These are phyloP conservation scores for Thymus mandschuricus DNA, from an alignment of 257 asterid genomes.

Conservation along the genomic window DNA sequence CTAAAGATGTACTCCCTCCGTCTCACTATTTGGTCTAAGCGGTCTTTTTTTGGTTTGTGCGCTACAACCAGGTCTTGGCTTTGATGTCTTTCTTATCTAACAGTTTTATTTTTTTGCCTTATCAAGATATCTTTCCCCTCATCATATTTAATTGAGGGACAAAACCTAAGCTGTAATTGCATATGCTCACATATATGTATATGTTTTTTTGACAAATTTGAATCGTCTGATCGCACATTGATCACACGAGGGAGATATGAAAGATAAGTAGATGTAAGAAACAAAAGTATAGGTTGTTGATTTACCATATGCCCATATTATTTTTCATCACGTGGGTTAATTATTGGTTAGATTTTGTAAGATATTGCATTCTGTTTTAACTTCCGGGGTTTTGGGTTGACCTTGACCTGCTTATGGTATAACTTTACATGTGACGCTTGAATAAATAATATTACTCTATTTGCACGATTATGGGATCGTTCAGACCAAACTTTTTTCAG, in stretches of 20 bases:
- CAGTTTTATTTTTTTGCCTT: background rate
- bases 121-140: no score
- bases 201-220: background rate
- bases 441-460: background rate
- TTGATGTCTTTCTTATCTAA: background rate
- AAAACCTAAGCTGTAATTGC: background rate
- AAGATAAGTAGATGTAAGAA: background rate
- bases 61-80: background rate
- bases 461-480: no score
- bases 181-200: background rate
- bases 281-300: background rate
- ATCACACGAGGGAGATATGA: background rate
- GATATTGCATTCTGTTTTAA: slow-evolving; percentile 1
- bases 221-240: background rate
- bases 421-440: background rate
- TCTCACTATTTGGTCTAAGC: no score
- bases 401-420: background rate
- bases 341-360: background rate
- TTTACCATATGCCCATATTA: background rate
- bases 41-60: background rate
- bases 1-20: background rate
- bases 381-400: background rate
- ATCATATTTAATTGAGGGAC: no score
- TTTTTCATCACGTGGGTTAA: background rate
- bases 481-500: background rate